Conservation (phyloP, 495 filamentous ascomycete species). For the Articulospora tetracladia region DNA sequence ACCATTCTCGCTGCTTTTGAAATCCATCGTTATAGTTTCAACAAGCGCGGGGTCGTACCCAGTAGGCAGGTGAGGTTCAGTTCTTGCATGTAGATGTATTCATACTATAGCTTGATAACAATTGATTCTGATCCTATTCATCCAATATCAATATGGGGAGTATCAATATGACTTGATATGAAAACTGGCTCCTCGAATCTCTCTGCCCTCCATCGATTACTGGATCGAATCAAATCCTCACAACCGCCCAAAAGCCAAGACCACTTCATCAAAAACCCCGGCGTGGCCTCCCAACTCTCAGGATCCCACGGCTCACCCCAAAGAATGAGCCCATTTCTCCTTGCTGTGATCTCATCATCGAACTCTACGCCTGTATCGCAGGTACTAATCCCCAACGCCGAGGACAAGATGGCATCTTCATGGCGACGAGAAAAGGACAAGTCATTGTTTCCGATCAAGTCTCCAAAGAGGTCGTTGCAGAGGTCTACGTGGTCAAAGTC, state of each 20-base stretch:
- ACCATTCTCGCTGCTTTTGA: too few relatives aligned
- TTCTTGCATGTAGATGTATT: too few relatives aligned
- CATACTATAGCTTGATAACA: too few relatives aligned
- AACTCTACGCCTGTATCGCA: not conserved
- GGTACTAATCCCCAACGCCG: too few relatives aligned
- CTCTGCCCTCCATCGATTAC: constrained; percentile 18
- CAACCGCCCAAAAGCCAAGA: constrained; percentile 26
- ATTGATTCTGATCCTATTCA: too few relatives aligned
- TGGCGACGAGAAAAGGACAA: constrained; percentile 12
- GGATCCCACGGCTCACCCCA: constrained; percentile 32
- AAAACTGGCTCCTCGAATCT: constrained; percentile 1
- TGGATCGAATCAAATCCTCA: constrained; percentile 22
- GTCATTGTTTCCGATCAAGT: constrained; percentile 3
- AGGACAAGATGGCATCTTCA: too few relatives aligned
- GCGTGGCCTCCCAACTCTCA: constrained; percentile 30
- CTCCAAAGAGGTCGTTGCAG: constrained; percentile 18
- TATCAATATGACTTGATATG: too few relatives aligned
- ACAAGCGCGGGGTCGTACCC: too few relatives aligned
- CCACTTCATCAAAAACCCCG: constrained; percentile 30
- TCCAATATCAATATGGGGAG: too few relatives aligned
- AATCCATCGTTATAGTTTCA: too few relatives aligned
- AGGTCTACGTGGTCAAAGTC: constrained; percentile 23
- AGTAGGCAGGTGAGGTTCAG: too few relatives aligned
- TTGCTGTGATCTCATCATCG: constrained; percentile 7
- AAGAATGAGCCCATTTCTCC: constrained; percentile 23